Conservation (phyloP, 495 filamentous ascomycete genomes). For the Umbilicaria muhlenbergii region DNA sequence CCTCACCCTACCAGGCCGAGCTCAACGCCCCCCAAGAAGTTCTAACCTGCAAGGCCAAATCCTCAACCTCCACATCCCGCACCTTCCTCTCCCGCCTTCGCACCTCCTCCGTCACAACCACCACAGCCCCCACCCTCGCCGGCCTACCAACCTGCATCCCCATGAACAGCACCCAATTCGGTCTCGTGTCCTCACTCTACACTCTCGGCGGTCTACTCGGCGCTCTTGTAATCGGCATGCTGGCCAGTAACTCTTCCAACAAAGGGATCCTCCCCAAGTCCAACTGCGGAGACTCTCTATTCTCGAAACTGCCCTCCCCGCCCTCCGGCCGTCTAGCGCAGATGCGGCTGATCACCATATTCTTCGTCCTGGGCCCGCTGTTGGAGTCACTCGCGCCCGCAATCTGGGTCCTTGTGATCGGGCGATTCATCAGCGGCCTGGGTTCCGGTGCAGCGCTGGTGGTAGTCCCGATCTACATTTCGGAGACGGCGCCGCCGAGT, state of each 20-base stretch:
- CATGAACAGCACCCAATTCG: constrained; percentile 64
- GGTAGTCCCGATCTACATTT: constrained; percentile 91
- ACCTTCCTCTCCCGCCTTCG: constrained; percentile 13
- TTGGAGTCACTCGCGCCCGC: constrained; percentile 54
- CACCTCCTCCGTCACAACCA: constrained; percentile 11
- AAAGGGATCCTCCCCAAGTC: too few species aligned
- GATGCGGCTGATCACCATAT: constrained; percentile 55
- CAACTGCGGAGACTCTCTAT: too few species aligned
- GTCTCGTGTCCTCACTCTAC: constrained; percentile 74
- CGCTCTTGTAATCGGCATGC: constrained; percentile 59
- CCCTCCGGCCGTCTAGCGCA: constrained; percentile 54
- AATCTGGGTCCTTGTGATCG: constrained; percentile 51
- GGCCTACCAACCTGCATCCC: constrained; percentile 61
- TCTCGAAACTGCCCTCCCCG: constrained; percentile 26
- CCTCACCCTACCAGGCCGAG: constrained; percentile 47
- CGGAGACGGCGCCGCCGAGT: constrained; percentile 67
- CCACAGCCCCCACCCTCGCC: constrained; percentile 10
- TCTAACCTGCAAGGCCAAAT: constrained; percentile 60
- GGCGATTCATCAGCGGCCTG: constrained; percentile 65
- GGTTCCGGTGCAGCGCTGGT: constrained; percentile 80
- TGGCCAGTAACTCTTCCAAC: constrained; percentile 14
- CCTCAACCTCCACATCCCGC: constrained; percentile 27
- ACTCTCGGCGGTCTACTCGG: constrained; percentile 80
- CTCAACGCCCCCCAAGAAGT: constrained; percentile 88
- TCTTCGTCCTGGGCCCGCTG: constrained; percentile 62